phyloP scores from a whole-genome alignment of 164 flowering plant species.

The Umbellularia californica region DNA sequence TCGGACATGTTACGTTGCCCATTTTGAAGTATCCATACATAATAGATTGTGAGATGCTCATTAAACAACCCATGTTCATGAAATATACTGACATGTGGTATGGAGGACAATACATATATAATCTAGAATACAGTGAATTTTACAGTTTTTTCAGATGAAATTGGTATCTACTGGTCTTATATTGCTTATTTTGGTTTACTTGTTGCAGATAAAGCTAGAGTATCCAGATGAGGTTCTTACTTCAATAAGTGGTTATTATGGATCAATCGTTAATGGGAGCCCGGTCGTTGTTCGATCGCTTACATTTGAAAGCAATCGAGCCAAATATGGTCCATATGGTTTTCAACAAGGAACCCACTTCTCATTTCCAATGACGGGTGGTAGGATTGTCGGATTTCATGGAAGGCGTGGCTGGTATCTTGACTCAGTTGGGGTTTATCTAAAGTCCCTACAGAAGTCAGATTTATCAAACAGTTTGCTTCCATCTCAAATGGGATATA shows the following conservation, averaged over 20 bases:
- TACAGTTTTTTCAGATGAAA: too few relatives aligned
- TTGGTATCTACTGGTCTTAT: neutral
- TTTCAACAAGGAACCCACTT: constrained; percentile 52
- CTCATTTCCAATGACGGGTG: constrained; percentile 39
- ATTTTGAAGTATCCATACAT: too few relatives aligned
- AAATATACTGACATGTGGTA: neutral
- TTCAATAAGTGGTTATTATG: constrained; percentile 60
- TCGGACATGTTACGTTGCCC: too few relatives aligned
- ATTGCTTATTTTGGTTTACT: neutral
- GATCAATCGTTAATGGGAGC: constrained; percentile 35
- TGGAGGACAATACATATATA: neutral
- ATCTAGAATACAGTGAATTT: too few relatives aligned
- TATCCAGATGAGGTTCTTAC: constrained; percentile 64
- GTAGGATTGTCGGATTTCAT: constrained; percentile 74
- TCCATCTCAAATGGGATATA: constrained; percentile 32
- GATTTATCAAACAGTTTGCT: constrained; percentile 22
- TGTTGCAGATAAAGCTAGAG: constrained; percentile 58
- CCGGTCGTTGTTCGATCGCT: constrained; percentile 50
- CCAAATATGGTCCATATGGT: constrained; percentile 72
- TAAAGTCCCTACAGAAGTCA: constrained; percentile 37
- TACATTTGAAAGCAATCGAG: constrained; percentile 54
- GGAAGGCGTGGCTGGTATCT: constrained; percentile 62
- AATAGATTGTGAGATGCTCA: neutral
- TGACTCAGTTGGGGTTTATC: constrained; percentile 63
- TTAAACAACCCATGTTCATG: neutral